Base-by-base conservation (phyloP, 192 early-diverging fungal species). In the Haplosporangium gracile region DNA sequence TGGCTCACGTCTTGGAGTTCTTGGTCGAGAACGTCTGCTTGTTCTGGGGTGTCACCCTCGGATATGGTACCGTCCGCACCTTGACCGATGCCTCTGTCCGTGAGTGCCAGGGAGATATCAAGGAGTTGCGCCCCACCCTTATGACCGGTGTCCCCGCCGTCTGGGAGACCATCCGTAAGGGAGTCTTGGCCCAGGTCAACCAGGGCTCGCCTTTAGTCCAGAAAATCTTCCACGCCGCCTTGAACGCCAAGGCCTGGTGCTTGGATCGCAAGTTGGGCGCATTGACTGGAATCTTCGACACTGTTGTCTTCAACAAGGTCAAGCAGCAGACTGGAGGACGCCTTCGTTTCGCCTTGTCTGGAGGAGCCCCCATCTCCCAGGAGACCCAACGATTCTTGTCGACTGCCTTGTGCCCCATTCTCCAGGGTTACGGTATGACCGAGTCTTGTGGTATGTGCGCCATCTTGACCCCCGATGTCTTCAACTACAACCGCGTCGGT, bases 1-100 rank as follows among this genome's bases (percentile, higher is more conserved):
- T 97, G 53, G 95, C 97, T 76, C 98, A 99, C 83, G 93, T 99
- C 34, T 88, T 98, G 47, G 97, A 97, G 89, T 96, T 98, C 81
- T 88, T 94, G 42, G 93, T 97, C 77, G 97, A 98, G 88, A 91
- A 93, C 51, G 88, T 90, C 55, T 92, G 91, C 82, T 73, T 96
- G 74, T 95, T 91, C 84, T 89, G 91, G 88, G 95, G 94, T 53
- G 86, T 95, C 24, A 89, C 92, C 22, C 89, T 95, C 42, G 94
- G 94, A 29, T 92, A 92, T 73, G 96, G 93, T 75, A 87, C 92
- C 34, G 90, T 94, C 55, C 93, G 94, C 72, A 96, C 96, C 24
- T 90, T 97, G 80, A 94, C 94, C 18, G 92, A 94, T 40, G 88
- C 90, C 26, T 92, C 92, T 9, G 93, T 95, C 38, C 92, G 92